phyloP scores from a whole-genome alignment of 495 filamentous ascomycete species.

The Sphaerosporella brunnea region DNA sequence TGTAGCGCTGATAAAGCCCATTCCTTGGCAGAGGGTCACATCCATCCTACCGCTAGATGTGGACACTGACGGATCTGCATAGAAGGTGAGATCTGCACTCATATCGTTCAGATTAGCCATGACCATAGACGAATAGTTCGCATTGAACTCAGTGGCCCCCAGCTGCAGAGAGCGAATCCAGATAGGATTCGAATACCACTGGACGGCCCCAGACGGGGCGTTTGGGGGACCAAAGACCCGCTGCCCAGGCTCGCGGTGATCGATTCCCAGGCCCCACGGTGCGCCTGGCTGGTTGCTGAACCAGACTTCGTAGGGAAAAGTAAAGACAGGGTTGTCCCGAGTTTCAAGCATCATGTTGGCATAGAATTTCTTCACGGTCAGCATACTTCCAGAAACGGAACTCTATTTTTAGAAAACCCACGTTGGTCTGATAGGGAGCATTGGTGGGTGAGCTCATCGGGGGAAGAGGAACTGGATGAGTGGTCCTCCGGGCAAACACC shows the following conservation, averaged over 20 bases:
- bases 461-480: conserved; percentile 3
- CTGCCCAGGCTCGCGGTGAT: conserved; percentile 6
- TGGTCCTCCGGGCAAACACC: conserved; percentile 4
- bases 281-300: conserved; percentile 33
- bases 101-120: neutral
- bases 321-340: conserved; percentile 53
- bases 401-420: neutral
- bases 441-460: neutral
- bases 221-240: conserved; percentile 2
- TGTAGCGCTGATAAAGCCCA: conserved; percentile 62
- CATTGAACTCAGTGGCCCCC: conserved; percentile 3
- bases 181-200: conserved; percentile 7
- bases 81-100: conserved; percentile 6
- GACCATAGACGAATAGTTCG: neutral
- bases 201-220: neutral
- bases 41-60: conserved; percentile 3
- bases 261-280: conserved; percentile 4
- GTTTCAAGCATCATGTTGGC: conserved; percentile 65
- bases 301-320: conserved; percentile 63
- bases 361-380: conserved; percentile 40
- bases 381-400: too few relatives aligned
- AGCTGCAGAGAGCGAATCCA: conserved; percentile 6
- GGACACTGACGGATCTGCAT: neutral
- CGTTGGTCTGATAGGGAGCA: conserved; percentile 6
- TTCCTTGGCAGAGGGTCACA: conserved; percentile 40